Conservation (phyloP, 2,329 filamentous ascomycete genomes). For the Cercospora citrullina region DNA sequence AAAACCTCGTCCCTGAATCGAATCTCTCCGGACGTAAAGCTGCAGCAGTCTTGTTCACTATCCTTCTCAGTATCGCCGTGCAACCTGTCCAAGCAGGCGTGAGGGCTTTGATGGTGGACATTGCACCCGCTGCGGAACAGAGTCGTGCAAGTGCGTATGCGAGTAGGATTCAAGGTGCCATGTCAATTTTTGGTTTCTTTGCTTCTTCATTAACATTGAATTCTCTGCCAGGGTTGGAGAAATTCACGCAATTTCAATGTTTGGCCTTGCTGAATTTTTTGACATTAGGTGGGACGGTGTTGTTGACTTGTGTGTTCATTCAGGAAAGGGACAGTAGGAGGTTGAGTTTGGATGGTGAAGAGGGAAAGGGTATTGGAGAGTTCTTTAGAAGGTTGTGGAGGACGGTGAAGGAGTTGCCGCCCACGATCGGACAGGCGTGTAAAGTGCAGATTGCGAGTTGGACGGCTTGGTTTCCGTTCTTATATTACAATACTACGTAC, state of each 20-base stretch:
- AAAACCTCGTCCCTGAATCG: conserved; percentile 10
- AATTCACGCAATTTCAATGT: conserved; percentile 24
- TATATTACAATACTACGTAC: conserved; percentile 29
- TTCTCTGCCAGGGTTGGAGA: conserved; percentile 15
- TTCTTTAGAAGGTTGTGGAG: conserved; percentile 20
- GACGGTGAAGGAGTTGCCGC: conserved; percentile 17
- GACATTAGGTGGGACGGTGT: conserved; percentile 23
- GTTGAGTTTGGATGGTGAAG: neutral
- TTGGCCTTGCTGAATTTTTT: conserved; percentile 25
- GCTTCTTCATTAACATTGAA: conserved; percentile 21
- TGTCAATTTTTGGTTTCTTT: conserved; percentile 26
- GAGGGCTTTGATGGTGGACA: conserved; percentile 23
- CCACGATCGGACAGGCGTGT: conserved; percentile 22
- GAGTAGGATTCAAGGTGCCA: conserved; percentile 21
- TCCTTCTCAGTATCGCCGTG: conserved; percentile 19
- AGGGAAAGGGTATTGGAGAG: conserved; percentile 5
- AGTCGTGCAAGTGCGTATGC: conserved; percentile 21
- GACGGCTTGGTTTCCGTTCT: conserved; percentile 29
- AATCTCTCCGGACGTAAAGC: neutral
- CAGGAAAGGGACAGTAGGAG: conserved; percentile 21
- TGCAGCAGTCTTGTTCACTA: conserved; percentile 18
- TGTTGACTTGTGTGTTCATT: conserved; percentile 22
- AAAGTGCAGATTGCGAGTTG: conserved; percentile 22
- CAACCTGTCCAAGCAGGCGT: conserved; percentile 26
- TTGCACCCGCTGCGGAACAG: conserved; percentile 20